Percentiles rank a stretch among this genome's conserved stretches.
Conservation (phyloP, 1,284 basidiomycete species). For the Exsudoporus floridanus region DNA sequence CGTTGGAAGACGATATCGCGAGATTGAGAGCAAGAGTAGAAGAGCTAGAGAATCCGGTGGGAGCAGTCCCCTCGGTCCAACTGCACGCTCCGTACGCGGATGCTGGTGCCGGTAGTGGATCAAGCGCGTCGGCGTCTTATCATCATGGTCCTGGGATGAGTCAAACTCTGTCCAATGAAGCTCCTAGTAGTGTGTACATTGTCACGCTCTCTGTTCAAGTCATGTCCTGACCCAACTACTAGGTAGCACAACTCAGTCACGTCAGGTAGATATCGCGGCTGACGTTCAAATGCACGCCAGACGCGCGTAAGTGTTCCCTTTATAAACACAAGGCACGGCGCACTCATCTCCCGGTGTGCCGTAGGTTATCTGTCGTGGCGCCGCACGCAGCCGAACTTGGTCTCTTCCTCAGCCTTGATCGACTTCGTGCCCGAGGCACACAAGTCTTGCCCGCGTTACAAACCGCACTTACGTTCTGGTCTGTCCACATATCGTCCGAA, state of each 20-base stretch:
- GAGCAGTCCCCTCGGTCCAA: slow-evolving; percentile 24
- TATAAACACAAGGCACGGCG: not conserved
- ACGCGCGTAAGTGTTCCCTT: slow-evolving; percentile 12
- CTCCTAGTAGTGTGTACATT: slow-evolving; percentile 7
- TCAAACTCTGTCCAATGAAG: not conserved
- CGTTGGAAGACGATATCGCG: slow-evolving; percentile 40
- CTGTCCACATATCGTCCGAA: slow-evolving; percentile 30
- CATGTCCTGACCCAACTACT: not conserved
- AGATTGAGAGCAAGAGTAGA: slow-evolving; percentile 38
- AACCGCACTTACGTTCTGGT: slow-evolving; percentile 40
- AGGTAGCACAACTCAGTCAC: not conserved
- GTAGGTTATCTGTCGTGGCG: slow-evolving; percentile 21
- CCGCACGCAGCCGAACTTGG: slow-evolving; percentile 31
- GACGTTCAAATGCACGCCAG: slow-evolving; percentile 1
- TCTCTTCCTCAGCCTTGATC: slow-evolving; percentile 35
- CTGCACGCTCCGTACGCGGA: slow-evolving; percentile 35
- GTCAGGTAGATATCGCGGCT: not conserved
- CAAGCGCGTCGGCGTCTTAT: not conserved
- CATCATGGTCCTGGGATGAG: not conserved
- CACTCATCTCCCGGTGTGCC: not conserved
- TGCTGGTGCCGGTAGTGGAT: not conserved
- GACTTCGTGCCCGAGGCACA: slow-evolving; percentile 27
- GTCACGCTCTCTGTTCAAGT: not conserved
- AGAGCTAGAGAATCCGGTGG: slow-evolving; percentile 38
- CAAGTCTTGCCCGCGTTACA: slow-evolving; percentile 36